Evolutionary conservation across 1,139 yeast species (phyloP), one percentile per base, ranked within the genome.

Genomic region (Yamadazyma aaseri): DNA sequence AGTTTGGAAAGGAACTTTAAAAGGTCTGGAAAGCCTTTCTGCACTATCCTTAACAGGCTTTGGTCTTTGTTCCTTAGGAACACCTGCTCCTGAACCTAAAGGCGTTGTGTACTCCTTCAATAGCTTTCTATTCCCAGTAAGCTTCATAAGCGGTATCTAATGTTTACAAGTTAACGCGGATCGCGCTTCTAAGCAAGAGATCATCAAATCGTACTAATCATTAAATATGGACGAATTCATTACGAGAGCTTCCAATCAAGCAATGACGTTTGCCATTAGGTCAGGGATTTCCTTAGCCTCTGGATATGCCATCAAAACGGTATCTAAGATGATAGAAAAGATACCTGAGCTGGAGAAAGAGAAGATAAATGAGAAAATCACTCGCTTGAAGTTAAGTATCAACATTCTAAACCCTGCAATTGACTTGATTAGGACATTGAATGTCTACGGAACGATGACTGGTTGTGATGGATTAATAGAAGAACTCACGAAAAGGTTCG

Each of bases 261-360:
- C 87, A 1, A 86, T 85, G 7, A 76, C 89, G 2, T 82, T 85
- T 60, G 95, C 94, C 8, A 79, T 85, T 26, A 64, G 85, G 38
- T 83, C 92, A 1, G 89, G 94, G 0, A 77, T 85, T 17, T 79
- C 89, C 1, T 50, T 84, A 21, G 95, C 94, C 0, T 79, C 90
- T 0, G 80, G 85, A 0, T 85, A 79, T 58, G 92, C 92, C 13
- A 71, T 85, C 34, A 79, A 76, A 42, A 78, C 86, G 0, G 75
- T 84, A 12, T 58, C 79, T 12, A 73, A 70, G 33, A 72, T 82
- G 42, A 61, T 83, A 32, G 81, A 75, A 24, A 70, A 72, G 39
- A 71, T 83, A 17, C 92, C 94, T 0, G 76, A 67, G 27, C 63
- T 67, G 14, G 83, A 81, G 40, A 71, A 74, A 42, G 51, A 50